Evolutionary conservation across 495 filamentous ascomycete genomes (phyloP).

Genomic region (Aspergillus incahuasiensis): DNA sequence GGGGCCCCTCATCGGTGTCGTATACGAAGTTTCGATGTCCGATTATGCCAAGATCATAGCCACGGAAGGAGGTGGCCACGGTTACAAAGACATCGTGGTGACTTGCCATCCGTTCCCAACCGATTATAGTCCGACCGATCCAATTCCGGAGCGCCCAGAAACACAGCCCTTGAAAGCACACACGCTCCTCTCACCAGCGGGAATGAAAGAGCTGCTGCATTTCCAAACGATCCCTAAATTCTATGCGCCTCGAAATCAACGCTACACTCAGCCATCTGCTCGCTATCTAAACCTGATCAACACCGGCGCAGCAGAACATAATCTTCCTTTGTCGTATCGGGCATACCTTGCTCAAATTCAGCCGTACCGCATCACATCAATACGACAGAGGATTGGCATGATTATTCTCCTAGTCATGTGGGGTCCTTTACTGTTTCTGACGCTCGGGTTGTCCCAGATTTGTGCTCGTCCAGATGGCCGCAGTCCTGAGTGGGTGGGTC

Average conservation of each 20-base stretch:
- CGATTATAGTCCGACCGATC: constrained; percentile 28
- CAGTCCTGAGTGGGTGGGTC: constrained; percentile 62
- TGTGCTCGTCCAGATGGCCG: constrained; percentile 61
- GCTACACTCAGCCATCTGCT: constrained; percentile 74
- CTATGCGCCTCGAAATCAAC: constrained; percentile 51
- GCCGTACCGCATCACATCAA: constrained; percentile 64
- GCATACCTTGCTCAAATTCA: constrained; percentile 60
- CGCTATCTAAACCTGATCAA: constrained; percentile 76
- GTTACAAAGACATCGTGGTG: constrained; percentile 79
- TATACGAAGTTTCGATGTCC: constrained; percentile 79
- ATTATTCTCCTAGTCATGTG: constrained; percentile 56
- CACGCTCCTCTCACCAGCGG: constrained; percentile 53
- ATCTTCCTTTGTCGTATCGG: constrained; percentile 69
- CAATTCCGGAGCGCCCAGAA: constrained; percentile 36
- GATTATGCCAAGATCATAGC: constrained; percentile 86
- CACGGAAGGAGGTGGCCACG: constrained; percentile 80
- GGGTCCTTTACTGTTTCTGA: constrained; percentile 51
- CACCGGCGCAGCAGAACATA: constrained; percentile 71
- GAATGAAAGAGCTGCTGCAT: constrained; percentile 13
- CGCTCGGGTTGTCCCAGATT: constrained; percentile 43
- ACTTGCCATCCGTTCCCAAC: constrained; percentile 64
- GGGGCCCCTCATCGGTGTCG: constrained; percentile 75
- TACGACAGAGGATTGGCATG: constrained; percentile 60
- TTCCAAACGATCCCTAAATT: constrained; percentile 4
- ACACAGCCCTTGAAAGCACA: constrained; percentile 50